A percentile compares a stretch with the other conserved stretches of the same genome.
Conservation (phyloP, 2,329 filamentous ascomycete species). For the Sporothrix luriei region DNA sequence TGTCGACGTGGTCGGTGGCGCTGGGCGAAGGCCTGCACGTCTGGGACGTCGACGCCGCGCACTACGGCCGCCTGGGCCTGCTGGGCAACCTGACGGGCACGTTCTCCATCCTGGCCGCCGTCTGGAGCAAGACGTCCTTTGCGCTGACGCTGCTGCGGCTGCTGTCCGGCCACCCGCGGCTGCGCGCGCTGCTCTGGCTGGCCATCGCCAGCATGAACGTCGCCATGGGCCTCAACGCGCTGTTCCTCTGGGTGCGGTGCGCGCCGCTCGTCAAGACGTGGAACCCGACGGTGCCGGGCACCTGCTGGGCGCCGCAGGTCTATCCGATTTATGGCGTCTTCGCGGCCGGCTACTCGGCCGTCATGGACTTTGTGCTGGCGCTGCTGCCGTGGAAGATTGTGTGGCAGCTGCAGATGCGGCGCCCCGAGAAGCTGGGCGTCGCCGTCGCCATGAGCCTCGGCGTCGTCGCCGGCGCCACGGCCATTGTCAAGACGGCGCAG, state of each 20-base stretch:
- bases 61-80: slow-evolving; percentile 27
- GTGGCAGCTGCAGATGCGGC: slow-evolving; percentile 40
- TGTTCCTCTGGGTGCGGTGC: slow-evolving; percentile 32
- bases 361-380: slow-evolving; percentile 33
- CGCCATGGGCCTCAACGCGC: slow-evolving; percentile 38
- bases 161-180: slow-evolving; percentile 34
- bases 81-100: slow-evolving; percentile 33
- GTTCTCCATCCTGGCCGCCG: slow-evolving; percentile 32
- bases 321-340: slow-evolving; percentile 38
- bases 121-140: slow-evolving; percentile 44
- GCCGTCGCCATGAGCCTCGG: slow-evolving; percentile 43
- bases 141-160: slow-evolving; percentile 44
- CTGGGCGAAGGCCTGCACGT: slow-evolving; percentile 29
- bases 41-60: slow-evolving; percentile 28
- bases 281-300: slow-evolving; percentile 23
- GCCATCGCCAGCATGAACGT: slow-evolving; percentile 42
- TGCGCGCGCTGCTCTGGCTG: slow-evolving; percentile 40
- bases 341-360: slow-evolving; percentile 35
- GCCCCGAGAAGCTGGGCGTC: slow-evolving; percentile 41
- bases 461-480: slow-evolving; percentile 35
- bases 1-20: slow-evolving; percentile 24
- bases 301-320: slow-evolving; percentile 37
- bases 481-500: slow-evolving; percentile 27
- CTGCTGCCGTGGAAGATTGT: slow-evolving; percentile 42
- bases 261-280: slow-evolving; percentile 31